Evolutionary conservation across 306 rosid genomes (phyloP).

Genomic region (Datisca glomerata): DNA sequence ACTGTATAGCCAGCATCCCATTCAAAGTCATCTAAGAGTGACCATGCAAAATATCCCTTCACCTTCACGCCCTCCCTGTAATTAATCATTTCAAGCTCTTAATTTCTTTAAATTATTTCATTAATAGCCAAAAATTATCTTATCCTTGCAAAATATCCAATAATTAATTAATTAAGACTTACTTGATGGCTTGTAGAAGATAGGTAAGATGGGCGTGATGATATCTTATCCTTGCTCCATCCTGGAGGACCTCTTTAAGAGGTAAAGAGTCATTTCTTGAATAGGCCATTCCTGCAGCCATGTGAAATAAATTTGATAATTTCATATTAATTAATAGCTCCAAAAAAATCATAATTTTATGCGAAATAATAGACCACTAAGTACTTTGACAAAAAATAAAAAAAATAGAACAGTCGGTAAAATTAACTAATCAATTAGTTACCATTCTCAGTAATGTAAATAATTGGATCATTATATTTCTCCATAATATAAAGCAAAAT

Average conservation of each 20-base stretch:
- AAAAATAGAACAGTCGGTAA: neutral
- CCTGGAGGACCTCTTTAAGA: constrained; percentile 24
- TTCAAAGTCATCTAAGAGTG: constrained; percentile 36
- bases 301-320: neutral
- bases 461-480: constrained; percentile 27
- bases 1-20: constrained; percentile 47
- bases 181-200: constrained; percentile 45
- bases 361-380: too few relatives aligned
- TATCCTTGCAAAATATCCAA: too few relatives aligned
- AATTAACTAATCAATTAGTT: neutral
- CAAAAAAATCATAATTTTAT: too few relatives aligned
- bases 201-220: constrained; percentile 29
- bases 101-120: too few relatives aligned
- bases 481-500: constrained; percentile 16
- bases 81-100: too few relatives aligned
- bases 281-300: constrained; percentile 35
- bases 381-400: neutral
- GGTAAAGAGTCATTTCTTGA: constrained; percentile 30
- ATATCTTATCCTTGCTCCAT: constrained; percentile 31
- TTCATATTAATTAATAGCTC: neutral
- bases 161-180: neutral
- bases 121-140: too few relatives aligned
- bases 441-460: constrained; percentile 61
- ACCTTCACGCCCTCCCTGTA: constrained; percentile 27
- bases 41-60: constrained; percentile 27